Evolutionary conservation across 1,284 basidiomycete genomes (phyloP), one percentile per base, ranked within the genome.

Genomic region (Sphagnurus paluster): DNA sequence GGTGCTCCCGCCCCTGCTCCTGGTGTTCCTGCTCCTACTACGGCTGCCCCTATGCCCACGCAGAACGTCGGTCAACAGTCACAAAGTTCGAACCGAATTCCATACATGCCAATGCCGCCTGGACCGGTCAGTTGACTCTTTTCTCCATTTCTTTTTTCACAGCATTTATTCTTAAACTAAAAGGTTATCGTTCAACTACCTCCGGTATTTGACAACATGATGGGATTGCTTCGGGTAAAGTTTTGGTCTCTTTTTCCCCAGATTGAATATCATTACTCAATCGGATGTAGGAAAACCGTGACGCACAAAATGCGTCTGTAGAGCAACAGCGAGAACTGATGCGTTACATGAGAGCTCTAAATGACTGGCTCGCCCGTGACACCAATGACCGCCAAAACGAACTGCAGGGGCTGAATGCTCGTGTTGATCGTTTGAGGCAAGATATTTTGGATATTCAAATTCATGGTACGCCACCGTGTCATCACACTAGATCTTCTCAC

Each of bases 301-400:
- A 79, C 2, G 84, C 84, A 2, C 84, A 87, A 60, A 66, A 79
- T 13, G 86, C 86, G 0, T 84, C 85, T 14, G 76, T 87, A 7
- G 82, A 87, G 39, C 87, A 90, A 55, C 85, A 88, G 53, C 75
- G 82, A 19, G 86, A 88, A 58, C 69, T 90, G 34, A 86, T 89
- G 77, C 69, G 82, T 33, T 90, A 90, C 56, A 81, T 90, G 77
- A 57, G 75, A 39, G 74, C 71, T 3, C 67, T 90, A 26, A 90
- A 90, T 53, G 74, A 78, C 38, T 90, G 87, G 88, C 66, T 90
- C 11, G 80, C 75, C 47, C 74, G 80, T 21, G 87, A 90, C 59
- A 87, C 88, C 0, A 71, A 75, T 39, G 84, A 89, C 63, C 79
- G 88, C 20, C 86, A 88, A 52, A 70, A 75, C 4, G 87, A 89